phyloP scores from a whole-genome alignment of 768 basidiomycete genomes.

The Podaxis pistillaris region DNA sequence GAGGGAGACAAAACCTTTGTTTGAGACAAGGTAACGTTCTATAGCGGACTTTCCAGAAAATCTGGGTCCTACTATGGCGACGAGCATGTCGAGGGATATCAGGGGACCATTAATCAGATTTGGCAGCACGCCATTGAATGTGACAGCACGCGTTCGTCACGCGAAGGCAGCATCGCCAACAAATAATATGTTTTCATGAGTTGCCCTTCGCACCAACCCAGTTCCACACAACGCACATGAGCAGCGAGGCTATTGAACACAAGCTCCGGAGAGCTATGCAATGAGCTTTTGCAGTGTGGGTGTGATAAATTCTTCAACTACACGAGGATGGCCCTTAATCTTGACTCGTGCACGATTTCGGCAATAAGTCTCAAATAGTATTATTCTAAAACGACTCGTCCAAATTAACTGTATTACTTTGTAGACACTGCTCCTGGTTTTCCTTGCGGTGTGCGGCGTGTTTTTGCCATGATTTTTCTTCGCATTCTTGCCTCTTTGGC shows the following conservation, averaged over 20 bases:
- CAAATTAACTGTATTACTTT: neutral
- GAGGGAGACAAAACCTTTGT: conserved; percentile 56
- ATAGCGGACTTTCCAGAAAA: conserved; percentile 62
- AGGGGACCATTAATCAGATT: neutral
- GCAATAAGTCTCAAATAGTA: too few species aligned
- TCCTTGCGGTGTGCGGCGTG: conserved; percentile 22
- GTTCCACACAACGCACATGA: neutral
- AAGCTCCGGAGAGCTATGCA: neutral
- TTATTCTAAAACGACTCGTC: neutral
- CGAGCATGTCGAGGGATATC: conserved; percentile 48
- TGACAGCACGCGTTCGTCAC: conserved; percentile 15
- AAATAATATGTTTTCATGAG: neutral
- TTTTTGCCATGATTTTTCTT: conserved; percentile 50
- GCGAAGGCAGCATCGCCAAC: neutral
- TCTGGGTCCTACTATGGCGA: conserved; percentile 64
- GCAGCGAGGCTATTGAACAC: neutral
- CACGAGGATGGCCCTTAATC: neutral
- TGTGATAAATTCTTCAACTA: neutral
- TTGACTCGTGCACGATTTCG: neutral
- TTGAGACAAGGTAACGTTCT: conserved; percentile 55
- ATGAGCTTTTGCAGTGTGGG: neutral
- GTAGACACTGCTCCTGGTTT: conserved; percentile 11
- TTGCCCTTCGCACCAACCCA: neutral
- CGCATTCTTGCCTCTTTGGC: conserved; percentile 57
- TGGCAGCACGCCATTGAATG: neutral